These are phyloP conservation scores for Westerdykella aurantiaca DNA, from an alignment of 2,329 filamentous ascomycete species.

Conservation along the genomic window DNA sequence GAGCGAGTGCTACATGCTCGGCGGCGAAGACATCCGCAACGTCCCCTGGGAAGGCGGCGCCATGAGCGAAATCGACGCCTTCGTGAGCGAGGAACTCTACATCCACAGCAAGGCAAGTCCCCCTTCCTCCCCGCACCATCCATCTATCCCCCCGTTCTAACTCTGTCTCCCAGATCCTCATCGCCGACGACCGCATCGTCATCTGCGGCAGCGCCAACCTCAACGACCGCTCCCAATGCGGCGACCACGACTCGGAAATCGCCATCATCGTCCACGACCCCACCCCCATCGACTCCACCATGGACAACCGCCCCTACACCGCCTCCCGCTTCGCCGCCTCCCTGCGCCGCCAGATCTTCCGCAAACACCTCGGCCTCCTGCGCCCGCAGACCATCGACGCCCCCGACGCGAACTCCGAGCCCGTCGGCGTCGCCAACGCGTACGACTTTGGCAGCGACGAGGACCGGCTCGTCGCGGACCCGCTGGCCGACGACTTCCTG, in stretches of 20 bases:
- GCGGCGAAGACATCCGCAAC: constrained; percentile 62
- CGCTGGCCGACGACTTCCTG: constrained; percentile 62
- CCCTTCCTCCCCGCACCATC: neutral
- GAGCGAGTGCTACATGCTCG: constrained; percentile 75
- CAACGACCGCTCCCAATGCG: constrained; percentile 71
- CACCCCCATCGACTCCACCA: constrained; percentile 61
- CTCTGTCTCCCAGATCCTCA: constrained; percentile 50
- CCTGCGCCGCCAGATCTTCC: constrained; percentile 78
- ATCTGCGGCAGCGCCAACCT: constrained; percentile 74
- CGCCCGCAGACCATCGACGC: constrained; percentile 64
- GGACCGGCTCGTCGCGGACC: constrained; percentile 62
- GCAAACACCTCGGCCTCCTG: constrained; percentile 83
- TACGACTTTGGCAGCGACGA: constrained; percentile 46
- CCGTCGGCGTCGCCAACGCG: constrained; percentile 51
- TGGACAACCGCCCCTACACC: constrained; percentile 66
- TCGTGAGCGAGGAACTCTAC: constrained; percentile 59
- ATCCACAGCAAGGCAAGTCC: constrained; percentile 56
- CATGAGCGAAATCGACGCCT: constrained; percentile 54
- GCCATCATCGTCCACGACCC: constrained; percentile 83
- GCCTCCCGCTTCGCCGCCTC: constrained; percentile 73
- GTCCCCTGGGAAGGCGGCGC: constrained; percentile 55
- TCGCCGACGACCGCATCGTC: constrained; percentile 74
- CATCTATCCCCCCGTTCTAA: constrained; percentile 5
- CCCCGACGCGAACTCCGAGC: constrained; percentile 53
- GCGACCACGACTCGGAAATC: constrained; percentile 80